A percentile compares a stretch with the other conserved stretches of the same genome.
phyloP scores from a whole-genome alignment of 2,329 filamentous ascomycete species.

The Thielaviopsis musarum region DNA sequence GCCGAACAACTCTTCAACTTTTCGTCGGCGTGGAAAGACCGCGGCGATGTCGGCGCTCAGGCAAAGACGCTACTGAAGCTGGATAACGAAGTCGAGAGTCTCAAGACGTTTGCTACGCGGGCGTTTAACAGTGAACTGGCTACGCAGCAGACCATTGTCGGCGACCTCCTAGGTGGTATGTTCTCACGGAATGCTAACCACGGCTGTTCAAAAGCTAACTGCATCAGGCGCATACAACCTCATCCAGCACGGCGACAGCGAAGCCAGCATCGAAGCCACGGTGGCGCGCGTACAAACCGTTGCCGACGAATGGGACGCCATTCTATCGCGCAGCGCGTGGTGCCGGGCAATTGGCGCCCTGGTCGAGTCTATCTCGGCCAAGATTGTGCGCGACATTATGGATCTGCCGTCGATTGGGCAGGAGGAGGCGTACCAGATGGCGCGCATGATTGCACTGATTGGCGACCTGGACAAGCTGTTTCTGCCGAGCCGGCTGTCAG shows the following conservation, averaged over 20 bases:
- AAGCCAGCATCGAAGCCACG: conserved; percentile 35
- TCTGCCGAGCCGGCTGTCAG: conserved; percentile 25
- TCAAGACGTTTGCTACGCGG: conserved; percentile 43
- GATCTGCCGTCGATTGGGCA: conserved; percentile 44
- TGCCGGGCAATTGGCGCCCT: conserved; percentile 44
- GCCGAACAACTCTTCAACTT: conserved; percentile 38
- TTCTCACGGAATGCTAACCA: not conserved
- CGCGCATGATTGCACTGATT: conserved; percentile 38
- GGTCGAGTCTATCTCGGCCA: conserved; percentile 39
- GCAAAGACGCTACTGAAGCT: conserved; percentile 39
- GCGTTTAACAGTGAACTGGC: conserved; percentile 45
- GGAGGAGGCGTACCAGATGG: conserved; percentile 46
- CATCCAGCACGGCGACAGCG: conserved; percentile 38
- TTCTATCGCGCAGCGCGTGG: conserved; percentile 45
- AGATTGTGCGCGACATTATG: conserved; percentile 43
- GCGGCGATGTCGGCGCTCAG: conserved; percentile 32
- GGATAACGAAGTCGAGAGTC: conserved; percentile 40
- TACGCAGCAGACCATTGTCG: conserved; percentile 42
- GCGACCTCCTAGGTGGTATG: conserved; percentile 40
- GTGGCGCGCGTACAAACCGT: conserved; percentile 34
- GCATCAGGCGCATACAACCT: conserved; percentile 36
- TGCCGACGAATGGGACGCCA: conserved; percentile 38
- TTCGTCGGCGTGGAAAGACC: conserved; percentile 32
- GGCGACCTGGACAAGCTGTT: conserved; percentile 45
- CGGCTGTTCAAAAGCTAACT: conserved; percentile 6